Percentiles rank a stretch among this genome's conserved stretches.
phyloP scores from a whole-genome alignment of 2,329 filamentous ascomycete species.

The Fusarium succisae region DNA sequence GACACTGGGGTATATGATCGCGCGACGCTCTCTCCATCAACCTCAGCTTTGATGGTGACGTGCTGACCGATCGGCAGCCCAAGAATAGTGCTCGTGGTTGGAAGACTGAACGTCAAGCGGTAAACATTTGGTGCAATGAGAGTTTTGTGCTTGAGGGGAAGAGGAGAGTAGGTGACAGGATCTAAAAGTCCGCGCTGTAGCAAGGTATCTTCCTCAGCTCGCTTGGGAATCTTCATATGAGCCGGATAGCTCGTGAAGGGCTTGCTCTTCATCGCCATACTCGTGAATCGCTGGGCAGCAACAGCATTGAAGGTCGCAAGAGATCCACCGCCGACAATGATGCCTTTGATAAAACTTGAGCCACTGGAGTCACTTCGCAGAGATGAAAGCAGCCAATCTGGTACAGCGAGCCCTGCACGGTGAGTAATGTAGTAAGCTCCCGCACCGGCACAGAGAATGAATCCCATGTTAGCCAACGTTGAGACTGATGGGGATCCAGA shows the following conservation, averaged over 20 bases:
- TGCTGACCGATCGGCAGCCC: conserved; percentile 67
- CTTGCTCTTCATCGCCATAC: conserved; percentile 37
- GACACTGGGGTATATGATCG: conserved; percentile 65
- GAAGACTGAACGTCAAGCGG: conserved; percentile 58
- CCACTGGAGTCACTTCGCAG: neutral
- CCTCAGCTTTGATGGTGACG: conserved; percentile 58
- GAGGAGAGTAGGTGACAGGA: neutral
- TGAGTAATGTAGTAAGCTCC: neutral
- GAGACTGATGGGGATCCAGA: neutral
- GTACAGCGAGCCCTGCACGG: neutral
- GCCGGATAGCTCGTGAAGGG: conserved; percentile 38
- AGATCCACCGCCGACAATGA: conserved; percentile 4
- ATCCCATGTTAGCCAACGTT: neutral
- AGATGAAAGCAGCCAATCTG: neutral
- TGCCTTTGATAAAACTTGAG: conserved; percentile 20
- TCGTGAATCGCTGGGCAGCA: conserved; percentile 41
- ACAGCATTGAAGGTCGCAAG: conserved; percentile 42
- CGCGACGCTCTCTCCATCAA: conserved; percentile 56
- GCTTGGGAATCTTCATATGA: conserved; percentile 49
- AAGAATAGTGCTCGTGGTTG: conserved; percentile 53
- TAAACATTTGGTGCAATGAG: conserved; percentile 51
- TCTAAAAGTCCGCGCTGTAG: neutral
- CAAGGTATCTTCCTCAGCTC: neutral
- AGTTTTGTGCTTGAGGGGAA: neutral
- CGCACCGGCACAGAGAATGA: neutral